Evolutionary conservation across 2,329 filamentous ascomycete species (phyloP).

Genomic region (Fusarium sp.): DNA sequence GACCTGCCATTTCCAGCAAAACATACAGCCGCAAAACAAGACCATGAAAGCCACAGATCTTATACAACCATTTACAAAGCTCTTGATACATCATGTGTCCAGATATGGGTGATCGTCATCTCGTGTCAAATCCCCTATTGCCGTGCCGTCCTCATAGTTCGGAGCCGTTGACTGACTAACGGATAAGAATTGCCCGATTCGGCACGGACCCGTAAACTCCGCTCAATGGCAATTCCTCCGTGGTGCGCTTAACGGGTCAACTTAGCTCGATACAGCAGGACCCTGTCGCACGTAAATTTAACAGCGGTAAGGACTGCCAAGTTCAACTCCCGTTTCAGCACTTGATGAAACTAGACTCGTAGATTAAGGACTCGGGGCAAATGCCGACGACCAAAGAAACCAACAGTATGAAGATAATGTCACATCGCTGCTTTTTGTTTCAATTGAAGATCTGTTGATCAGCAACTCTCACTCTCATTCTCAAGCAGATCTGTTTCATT

Average conservation of each 20-base stretch:
- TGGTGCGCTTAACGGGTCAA: constrained; percentile 15
- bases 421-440: not conserved
- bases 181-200: constrained; percentile 1
- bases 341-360: constrained; percentile 7
- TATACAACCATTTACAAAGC: not conserved
- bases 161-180: not conserved
- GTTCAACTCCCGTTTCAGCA: constrained; percentile 1
- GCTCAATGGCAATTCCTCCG: constrained; percentile 22
- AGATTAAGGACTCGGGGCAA: constrained; percentile 17
- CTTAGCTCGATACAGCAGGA: not conserved
- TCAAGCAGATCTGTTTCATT: not conserved
- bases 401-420: constrained; percentile 10
- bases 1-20: not conserved
- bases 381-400: not conserved
- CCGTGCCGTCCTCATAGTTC: not conserved
- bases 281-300: not conserved
- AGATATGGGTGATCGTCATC: not conserved
- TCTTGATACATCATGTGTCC: not conserved
- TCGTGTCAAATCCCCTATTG: not conserved
- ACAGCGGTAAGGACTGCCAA: not conserved
- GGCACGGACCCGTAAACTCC: constrained; percentile 18
- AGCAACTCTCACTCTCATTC: not conserved
- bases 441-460: not conserved
- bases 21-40: not conserved
- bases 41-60: not conserved